These are phyloP conservation scores for Apophysomyces variabilis DNA, from an alignment of 371 early-diverging fungal species.

Conservation along the genomic window DNA sequence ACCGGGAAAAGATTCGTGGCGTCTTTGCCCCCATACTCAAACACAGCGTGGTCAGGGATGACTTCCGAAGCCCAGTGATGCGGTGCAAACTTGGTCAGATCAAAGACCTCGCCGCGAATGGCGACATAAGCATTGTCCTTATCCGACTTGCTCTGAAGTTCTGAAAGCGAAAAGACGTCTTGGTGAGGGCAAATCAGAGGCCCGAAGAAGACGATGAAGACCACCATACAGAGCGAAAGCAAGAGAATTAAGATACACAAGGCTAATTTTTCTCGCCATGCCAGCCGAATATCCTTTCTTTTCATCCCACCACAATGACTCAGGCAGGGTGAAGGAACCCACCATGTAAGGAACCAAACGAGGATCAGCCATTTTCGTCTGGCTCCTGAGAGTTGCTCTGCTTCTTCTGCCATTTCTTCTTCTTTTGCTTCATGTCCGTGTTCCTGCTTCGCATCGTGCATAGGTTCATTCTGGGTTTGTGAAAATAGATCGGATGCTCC, in stretches of 20 bases:
- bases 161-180: slow-evolving; percentile 63
- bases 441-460: slow-evolving; percentile 32
- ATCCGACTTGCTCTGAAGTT: slow-evolving; percentile 41
- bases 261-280: slow-evolving; percentile 85
- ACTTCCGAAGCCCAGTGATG: slow-evolving; percentile 53
- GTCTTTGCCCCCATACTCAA: slow-evolving; percentile 71
- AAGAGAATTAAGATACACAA: slow-evolving; percentile 78
- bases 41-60: slow-evolving; percentile 51
- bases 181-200: slow-evolving; percentile 85
- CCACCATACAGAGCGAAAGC: slow-evolving; percentile 47
- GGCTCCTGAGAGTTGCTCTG: slow-evolving; percentile 38
- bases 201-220: slow-evolving; percentile 81
- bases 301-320: slow-evolving; percentile 73
- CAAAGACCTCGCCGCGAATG: slow-evolving; percentile 77
- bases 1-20: slow-evolving; percentile 73
- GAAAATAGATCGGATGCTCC: slow-evolving; percentile 26
- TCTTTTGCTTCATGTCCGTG: slow-evolving; percentile 14
- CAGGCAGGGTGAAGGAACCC: slow-evolving; percentile 78
- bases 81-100: slow-evolving; percentile 66
- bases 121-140: slow-evolving; percentile 57
- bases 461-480: slow-evolving; percentile 20
- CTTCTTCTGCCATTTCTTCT: slow-evolving; percentile 22
- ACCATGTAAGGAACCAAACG: slow-evolving; percentile 89
- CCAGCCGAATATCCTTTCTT: slow-evolving; percentile 82
- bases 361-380: slow-evolving; percentile 79